phyloP scores from a whole-genome alignment of 1,284 basidiomycete species.

The Tausonia pullulans region DNA sequence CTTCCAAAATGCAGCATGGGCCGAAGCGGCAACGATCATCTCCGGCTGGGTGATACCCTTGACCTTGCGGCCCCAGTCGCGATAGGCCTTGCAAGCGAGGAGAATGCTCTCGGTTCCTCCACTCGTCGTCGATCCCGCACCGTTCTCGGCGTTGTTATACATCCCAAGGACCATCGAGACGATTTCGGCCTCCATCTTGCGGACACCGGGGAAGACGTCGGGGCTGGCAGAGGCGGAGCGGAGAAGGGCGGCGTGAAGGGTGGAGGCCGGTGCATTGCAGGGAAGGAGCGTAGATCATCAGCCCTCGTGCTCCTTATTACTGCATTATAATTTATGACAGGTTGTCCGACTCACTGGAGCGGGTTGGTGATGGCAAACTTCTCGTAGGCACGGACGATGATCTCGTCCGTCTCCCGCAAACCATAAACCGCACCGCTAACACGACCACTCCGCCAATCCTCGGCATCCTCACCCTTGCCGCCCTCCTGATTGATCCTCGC shows the following conservation, averaged over 20 bases:
- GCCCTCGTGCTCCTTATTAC: background rate
- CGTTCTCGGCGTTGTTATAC: conserved; percentile 63
- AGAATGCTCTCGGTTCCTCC: conserved; percentile 90
- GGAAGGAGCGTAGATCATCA: conserved; percentile 16
- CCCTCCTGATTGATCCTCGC: conserved; percentile 41
- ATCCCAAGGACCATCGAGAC: conserved; percentile 59
- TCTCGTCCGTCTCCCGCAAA: conserved; percentile 57
- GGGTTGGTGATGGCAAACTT: conserved; percentile 47
- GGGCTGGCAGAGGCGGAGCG: conserved; percentile 84
- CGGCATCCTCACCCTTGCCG: conserved; percentile 59
- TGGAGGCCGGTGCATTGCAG: background rate
- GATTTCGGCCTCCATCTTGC: conserved; percentile 93
- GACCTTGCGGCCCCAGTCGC: conserved; percentile 76
- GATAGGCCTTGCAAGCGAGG: conserved; percentile 55
- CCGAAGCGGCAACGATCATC: conserved; percentile 47
- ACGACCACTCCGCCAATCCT: conserved; percentile 65
- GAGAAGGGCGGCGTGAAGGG: background rate
- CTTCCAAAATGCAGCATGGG: conserved; percentile 69
- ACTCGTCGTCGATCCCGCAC: conserved; percentile 83
- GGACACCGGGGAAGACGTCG: conserved; percentile 69
- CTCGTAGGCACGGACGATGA: conserved; percentile 36
- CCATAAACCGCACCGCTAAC: conserved; percentile 83
- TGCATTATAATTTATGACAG: no score
- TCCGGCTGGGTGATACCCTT: conserved; percentile 88
- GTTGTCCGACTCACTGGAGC: background rate